These are phyloP conservation scores for Curvularia lunata DNA, from an alignment of 2,329 filamentous ascomycete genomes.

Conservation along the genomic window DNA sequence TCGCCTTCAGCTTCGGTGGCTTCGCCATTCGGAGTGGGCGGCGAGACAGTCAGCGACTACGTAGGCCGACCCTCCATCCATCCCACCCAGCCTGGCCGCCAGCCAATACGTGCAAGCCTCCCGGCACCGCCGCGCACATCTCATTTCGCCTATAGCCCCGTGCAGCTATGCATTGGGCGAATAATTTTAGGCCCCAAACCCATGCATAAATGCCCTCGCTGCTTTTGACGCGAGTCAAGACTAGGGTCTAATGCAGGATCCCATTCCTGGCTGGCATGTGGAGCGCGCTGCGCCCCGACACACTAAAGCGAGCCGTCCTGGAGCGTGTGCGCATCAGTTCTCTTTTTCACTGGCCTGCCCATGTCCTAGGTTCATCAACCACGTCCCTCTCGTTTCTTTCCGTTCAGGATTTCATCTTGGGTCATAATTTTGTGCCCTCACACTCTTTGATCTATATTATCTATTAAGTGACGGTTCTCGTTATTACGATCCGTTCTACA, in stretches of 20 bases:
- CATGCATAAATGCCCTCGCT: slow-evolving; percentile 44
- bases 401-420: slow-evolving; percentile 48
- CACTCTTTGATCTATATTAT: slow-evolving; percentile 21
- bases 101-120: slow-evolving; percentile 31
- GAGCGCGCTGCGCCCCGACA: slow-evolving; percentile 48
- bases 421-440: slow-evolving; percentile 31
- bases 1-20: slow-evolving; percentile 15
- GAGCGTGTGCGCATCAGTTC: slow-evolving; percentile 52
- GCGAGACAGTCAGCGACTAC: slow-evolving; percentile 20
- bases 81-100: slow-evolving; percentile 27
- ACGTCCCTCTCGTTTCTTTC: slow-evolving; percentile 49
- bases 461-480: slow-evolving; percentile 49
- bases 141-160: slow-evolving; percentile 44
- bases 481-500: slow-evolving; percentile 50
- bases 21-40: slow-evolving; percentile 32
- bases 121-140: slow-evolving; percentile 39
- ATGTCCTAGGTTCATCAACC: slow-evolving; percentile 53
- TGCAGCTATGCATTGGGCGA: slow-evolving; percentile 44
- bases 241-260: slow-evolving; percentile 18
- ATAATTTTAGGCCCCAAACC: slow-evolving; percentile 43
- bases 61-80: slow-evolving; percentile 15
- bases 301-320: slow-evolving; percentile 48
- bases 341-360: slow-evolving; percentile 50
- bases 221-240: slow-evolving; percentile 41
- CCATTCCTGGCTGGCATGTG: slow-evolving; percentile 44